phyloP scores from a whole-genome alignment of 2,329 filamentous ascomycete species.

The Stagonosporopsis vannaccii region DNA sequence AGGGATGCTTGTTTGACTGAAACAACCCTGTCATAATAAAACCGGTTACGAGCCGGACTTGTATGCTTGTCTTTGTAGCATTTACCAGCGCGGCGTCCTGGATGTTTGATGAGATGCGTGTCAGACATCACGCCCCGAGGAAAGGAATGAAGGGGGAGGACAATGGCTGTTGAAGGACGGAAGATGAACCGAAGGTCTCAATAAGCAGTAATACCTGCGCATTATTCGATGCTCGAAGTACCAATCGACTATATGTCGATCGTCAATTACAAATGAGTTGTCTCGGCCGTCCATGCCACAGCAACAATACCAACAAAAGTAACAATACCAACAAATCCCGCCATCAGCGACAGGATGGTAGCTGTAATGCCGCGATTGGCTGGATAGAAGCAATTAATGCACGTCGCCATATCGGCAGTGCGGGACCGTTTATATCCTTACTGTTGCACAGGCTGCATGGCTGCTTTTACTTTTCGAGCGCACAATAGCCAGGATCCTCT shows the following conservation, averaged over 20 bases:
- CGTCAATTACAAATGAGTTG: not conserved
- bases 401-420: not conserved
- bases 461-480: constrained; percentile 4
- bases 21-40: not conserved
- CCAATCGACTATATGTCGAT: constrained; percentile 1
- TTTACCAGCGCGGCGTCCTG: constrained; percentile 25
- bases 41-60: not conserved
- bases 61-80: constrained; percentile 21
- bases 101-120: constrained; percentile 13
- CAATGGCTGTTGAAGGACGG: constrained; percentile 1
- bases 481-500: constrained; percentile 5
- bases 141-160: constrained; percentile 1
- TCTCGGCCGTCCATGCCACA: constrained; percentile 4
- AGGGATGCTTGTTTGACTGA: not conserved
- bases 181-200: constrained; percentile 3
- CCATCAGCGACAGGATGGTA: constrained; percentile 4
- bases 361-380: constrained; percentile 1
- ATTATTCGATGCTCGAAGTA: constrained; percentile 1
- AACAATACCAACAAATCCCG: constrained; percentile 12
- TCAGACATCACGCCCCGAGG: constrained; percentile 7
- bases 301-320: constrained; percentile 2
- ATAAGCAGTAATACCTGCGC: constrained; percentile 6
- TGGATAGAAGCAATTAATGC: not conserved
- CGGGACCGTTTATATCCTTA: not conserved
- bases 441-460: not conserved